These are phyloP conservation scores for Mimosa bimucronata DNA, from an alignment of 306 rosid species.

Conservation along the genomic window DNA sequence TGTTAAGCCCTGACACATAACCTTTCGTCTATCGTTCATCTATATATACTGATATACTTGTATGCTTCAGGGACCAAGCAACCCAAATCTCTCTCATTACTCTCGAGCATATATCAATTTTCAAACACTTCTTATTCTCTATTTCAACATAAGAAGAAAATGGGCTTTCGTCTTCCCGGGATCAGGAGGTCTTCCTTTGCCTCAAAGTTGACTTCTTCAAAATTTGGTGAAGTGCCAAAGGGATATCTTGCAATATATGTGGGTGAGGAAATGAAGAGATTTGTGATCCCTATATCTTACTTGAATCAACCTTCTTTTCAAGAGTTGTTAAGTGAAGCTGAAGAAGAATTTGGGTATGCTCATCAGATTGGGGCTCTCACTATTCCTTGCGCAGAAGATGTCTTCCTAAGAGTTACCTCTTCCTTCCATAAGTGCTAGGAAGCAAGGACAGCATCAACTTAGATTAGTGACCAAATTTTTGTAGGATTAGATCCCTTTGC, in stretches of 20 bases:
- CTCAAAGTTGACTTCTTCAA: neutral
- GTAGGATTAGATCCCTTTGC: neutral
- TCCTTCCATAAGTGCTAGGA: neutral
- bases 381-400: neutral
- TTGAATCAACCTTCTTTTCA: neutral
- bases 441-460: neutral
- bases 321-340: neutral
- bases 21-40: neutral
- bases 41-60: neutral
- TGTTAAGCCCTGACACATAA: neutral
- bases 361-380: neutral
- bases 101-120: no score
- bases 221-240: conserved; percentile 16
- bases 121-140: neutral
- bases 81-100: neutral
- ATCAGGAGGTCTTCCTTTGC: neutral
- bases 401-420: neutral
- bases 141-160: neutral
- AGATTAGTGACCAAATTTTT: conserved; percentile 14
- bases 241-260: neutral
- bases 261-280: neutral
- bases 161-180: conserved; percentile 10
- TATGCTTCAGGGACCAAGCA: neutral
- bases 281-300: neutral
- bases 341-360: neutral